Percentiles rank a stretch among this genome's conserved stretches.
Evolutionary conservation across 2,329 filamentous ascomycete species (phyloP).

Genomic region (Phialophora tarda): DNA sequence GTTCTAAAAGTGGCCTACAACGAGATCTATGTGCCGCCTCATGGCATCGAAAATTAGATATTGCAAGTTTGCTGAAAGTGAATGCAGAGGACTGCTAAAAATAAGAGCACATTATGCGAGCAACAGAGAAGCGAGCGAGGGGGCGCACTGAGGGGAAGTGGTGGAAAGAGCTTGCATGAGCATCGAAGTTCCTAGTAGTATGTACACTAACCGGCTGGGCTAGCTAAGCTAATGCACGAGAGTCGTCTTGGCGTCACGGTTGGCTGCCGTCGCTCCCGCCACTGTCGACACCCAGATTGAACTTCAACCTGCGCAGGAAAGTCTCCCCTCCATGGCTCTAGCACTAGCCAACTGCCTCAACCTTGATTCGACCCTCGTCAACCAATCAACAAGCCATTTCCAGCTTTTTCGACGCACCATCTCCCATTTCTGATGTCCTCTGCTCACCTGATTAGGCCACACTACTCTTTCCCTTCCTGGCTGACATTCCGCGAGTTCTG

Average conservation of each 20-base stretch:
- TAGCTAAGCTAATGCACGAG: conserved; percentile 30
- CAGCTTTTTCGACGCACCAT: conserved; percentile 26
- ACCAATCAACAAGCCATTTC: conserved; percentile 28
- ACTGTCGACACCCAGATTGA: conserved; percentile 33
- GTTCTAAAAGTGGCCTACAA: neutral
- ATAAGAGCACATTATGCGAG: conserved; percentile 2
- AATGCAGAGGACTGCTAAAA: conserved; percentile 6
- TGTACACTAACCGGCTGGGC: neutral
- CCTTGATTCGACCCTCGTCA: conserved; percentile 12
- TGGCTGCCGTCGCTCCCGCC: conserved; percentile 36
- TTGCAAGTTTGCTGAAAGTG: neutral
- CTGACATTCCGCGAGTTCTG: conserved; percentile 5
- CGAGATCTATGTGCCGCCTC: neutral
- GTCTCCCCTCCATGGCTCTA: conserved; percentile 21
- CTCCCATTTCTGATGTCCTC: conserved; percentile 15
- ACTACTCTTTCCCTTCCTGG: conserved; percentile 12
- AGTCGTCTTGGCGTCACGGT: conserved; percentile 36
- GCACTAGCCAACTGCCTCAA: conserved; percentile 27
- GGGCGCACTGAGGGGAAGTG: conserved; percentile 9
- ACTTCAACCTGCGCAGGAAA: conserved; percentile 24
- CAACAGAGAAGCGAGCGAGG: conserved; percentile 7
- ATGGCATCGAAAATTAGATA: neutral
- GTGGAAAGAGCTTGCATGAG: conserved; percentile 15
- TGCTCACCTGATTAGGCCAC: conserved; percentile 19
- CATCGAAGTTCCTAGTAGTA: conserved; percentile 12